Evolutionary conservation across 208 protist species (phyloP), one percentile per base, ranked within the genome.

Genomic region (Acanthamoeba quina): DNA sequence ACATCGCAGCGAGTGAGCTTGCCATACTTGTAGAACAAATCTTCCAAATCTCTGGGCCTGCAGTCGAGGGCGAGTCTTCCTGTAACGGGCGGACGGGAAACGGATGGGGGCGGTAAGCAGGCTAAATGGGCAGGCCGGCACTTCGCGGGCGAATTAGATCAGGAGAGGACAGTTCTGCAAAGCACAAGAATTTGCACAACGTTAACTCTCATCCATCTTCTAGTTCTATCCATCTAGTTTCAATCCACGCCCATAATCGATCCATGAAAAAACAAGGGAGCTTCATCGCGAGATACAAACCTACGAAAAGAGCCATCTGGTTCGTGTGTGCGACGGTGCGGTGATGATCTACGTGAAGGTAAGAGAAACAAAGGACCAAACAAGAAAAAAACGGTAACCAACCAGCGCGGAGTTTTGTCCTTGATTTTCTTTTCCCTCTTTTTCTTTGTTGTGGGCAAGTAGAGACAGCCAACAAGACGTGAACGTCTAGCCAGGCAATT

Each of bases 1-100:
- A 94, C 58, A 58, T 94, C 93, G 37, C 72, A 88, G 78, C 93
- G 72, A 34, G 34, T 88, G 29, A 94, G 21, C 17, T 47, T 47
- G 44, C 93, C 93, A 80, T 78, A 94, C 76, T 89, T 88, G 83
- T 90, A 88, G 93, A 94, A 94, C 41, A 88, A 56, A 34, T 94
- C 93, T 44, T 94, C 70, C 41, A 94, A 49, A 37, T 94, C 93
- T 19, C 80, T 13, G 29, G 52, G 41, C 10, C 93, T 11, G 72
- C 47, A 29, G 31, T 66, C 49, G 54, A 47, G 52, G 60, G 93
- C 17, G 56, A 94, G 70, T 54, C 93, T 72, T 83, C 93, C 93
- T 72, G 78, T 91, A 64, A 72, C 31, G 41, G 58, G 62, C 41
- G 60, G 58, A 49, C 60, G 85, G 85, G 26, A 72, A 74, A 66